These are phyloP conservation scores for Eimeria falciformis DNA, from an alignment of 169 alveolate species.

Conservation along the genomic window DNA sequence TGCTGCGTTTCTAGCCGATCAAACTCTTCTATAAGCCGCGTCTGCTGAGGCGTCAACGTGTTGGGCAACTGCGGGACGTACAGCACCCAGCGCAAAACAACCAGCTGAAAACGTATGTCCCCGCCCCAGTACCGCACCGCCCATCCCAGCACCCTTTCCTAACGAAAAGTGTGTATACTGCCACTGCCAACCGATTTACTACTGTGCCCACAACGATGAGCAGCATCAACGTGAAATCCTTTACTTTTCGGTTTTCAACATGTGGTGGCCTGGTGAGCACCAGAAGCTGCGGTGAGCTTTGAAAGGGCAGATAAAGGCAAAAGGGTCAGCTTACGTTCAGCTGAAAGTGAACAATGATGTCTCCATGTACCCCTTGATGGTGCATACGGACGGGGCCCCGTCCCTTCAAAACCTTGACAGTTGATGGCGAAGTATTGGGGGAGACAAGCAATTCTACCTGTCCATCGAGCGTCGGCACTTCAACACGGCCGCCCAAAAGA, in stretches of 20 bases:
- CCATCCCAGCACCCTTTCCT: neutral
- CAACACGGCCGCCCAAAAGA: slow-evolving; percentile 89
- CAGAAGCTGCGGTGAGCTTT: neutral
- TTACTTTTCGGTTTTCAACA: neutral
- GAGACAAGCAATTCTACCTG: slow-evolving; percentile 82
- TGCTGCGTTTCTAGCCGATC: neutral
- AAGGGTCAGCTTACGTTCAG: slow-evolving; percentile 79
- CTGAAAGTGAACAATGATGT: slow-evolving; percentile 87
- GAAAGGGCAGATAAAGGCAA: neutral
- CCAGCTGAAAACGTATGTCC: too few relatives aligned
- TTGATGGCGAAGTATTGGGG: slow-evolving; percentile 88
- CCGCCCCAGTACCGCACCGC: too few relatives aligned
- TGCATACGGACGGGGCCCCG: slow-evolving; percentile 91
- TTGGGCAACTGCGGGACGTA: slow-evolving; percentile 17
- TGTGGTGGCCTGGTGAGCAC: neutral
- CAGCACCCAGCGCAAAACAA: neutral
- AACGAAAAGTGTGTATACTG: neutral
- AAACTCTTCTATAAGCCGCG: neutral
- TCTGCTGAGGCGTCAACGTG: slow-evolving; percentile 54
- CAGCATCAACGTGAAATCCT: neutral
- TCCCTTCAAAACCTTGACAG: slow-evolving; percentile 85
- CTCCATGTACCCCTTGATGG: slow-evolving; percentile 86
- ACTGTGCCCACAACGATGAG: neutral
- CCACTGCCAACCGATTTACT: neutral
- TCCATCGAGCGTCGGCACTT: slow-evolving; percentile 89